These are phyloP conservation scores for Penicillium sp. DNA, from an alignment of 2,329 filamentous ascomycete species.

Conservation along the genomic window DNA sequence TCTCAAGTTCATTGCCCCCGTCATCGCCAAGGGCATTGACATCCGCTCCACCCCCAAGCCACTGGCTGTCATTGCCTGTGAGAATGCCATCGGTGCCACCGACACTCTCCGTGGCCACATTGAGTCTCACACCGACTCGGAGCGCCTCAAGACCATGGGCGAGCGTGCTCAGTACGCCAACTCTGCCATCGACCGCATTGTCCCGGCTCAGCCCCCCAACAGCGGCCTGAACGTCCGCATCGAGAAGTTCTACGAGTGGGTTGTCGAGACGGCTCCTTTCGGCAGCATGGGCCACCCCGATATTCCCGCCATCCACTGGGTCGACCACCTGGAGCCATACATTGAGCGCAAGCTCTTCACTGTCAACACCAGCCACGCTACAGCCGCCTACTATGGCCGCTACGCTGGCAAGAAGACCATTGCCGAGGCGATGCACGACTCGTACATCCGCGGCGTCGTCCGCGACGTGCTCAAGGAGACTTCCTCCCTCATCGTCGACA, in stretches of 20 bases:
- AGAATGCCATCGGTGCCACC: constrained; percentile 95
- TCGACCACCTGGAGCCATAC: constrained; percentile 86
- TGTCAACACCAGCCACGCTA: constrained; percentile 97
- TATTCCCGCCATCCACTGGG: constrained; percentile 90
- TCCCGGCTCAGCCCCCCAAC: constrained; percentile 80
- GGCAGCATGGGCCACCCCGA: constrained; percentile 67
- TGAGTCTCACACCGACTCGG: constrained; percentile 70
- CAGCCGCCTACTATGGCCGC: constrained; percentile 93
- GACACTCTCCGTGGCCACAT: constrained; percentile 83
- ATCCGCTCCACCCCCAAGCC: constrained; percentile 67
- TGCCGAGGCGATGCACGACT: constrained; percentile 82
- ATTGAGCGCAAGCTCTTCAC: constrained; percentile 99
- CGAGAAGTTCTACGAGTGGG: constrained; percentile 99
- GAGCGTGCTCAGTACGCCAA: constrained; percentile 88
- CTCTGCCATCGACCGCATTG: constrained; percentile 97
- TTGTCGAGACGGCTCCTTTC: constrained; percentile 87
- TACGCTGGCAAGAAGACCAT: constrained; percentile 83
- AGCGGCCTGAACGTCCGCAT: constrained; percentile 88
- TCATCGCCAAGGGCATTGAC: constrained; percentile 92
- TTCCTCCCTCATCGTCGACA: constrained; percentile 78
- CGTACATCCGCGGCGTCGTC: constrained; percentile 77
- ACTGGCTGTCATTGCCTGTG: constrained; percentile 91
- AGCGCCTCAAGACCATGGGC: constrained; percentile 68
- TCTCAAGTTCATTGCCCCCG: constrained; percentile 92
- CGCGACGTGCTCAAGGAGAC: constrained; percentile 82